phyloP scores from a whole-genome alignment of 2,329 filamentous ascomycete genomes.

The Madurella fahalii region DNA sequence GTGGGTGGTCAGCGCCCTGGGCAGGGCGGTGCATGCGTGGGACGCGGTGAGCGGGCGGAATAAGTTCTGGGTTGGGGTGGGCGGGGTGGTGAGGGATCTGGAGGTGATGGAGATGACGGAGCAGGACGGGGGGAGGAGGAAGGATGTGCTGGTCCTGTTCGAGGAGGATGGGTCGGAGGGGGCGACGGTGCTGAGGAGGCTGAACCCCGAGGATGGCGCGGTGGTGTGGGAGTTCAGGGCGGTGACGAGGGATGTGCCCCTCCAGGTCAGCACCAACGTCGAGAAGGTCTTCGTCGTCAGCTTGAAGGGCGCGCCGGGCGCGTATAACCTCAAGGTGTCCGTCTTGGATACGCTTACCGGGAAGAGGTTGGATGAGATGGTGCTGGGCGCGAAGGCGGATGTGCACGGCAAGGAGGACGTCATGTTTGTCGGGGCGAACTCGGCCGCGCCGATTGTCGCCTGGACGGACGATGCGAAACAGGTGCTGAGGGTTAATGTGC shows the following conservation, averaged over 20 bases:
- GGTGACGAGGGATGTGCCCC: conserved; percentile 62
- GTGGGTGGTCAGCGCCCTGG: conserved; percentile 70
- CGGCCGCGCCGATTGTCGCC: conserved; percentile 67
- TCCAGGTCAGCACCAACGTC: conserved; percentile 69
- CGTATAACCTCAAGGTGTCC: conserved; percentile 72
- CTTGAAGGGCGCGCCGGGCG: conserved; percentile 64
- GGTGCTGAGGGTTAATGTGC: conserved; percentile 66
- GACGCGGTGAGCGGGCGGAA: conserved; percentile 76
- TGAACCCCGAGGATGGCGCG: conserved; percentile 68
- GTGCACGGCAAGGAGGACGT: conserved; percentile 61
- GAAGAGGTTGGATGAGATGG: conserved; percentile 65
- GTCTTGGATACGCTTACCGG: conserved; percentile 71
- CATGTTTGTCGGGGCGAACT: conserved; percentile 71
- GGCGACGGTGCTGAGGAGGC: conserved; percentile 59
- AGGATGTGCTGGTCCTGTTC: conserved; percentile 69
- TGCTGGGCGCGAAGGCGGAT: conserved; percentile 70
- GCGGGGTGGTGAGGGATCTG: conserved; percentile 60
- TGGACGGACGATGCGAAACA: conserved; percentile 64
- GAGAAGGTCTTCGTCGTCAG: conserved; percentile 72
- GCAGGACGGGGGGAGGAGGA: conserved; percentile 42
- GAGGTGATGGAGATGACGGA: conserved; percentile 73
- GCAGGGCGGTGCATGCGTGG: conserved; percentile 71
- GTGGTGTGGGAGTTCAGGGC: conserved; percentile 77
- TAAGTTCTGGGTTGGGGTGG: conserved; percentile 65
- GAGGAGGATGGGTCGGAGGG: conserved; percentile 45